A percentile compares a stretch with the other conserved stretches of the same genome.
These are phyloP conservation scores for Botrytis tulipae DNA, from an alignment of 2,329 filamentous ascomycete species.

Conservation along the genomic window DNA sequence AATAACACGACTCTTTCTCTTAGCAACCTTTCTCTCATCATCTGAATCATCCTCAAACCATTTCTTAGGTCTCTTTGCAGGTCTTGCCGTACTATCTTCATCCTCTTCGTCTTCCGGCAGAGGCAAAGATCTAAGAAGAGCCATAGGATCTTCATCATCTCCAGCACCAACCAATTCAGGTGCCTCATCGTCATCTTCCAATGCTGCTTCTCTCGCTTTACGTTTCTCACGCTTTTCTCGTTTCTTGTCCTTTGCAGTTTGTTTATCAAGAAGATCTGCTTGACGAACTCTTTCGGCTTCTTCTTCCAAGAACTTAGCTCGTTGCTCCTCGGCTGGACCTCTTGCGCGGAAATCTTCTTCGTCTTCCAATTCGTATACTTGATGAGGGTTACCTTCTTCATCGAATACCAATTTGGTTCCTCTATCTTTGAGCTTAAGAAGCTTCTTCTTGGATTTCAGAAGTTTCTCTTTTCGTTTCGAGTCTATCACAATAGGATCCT, in stretches of 20 bases:
- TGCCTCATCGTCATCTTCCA: slow-evolving; percentile 40
- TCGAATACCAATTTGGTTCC: slow-evolving; percentile 87
- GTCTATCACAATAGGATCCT: slow-evolving; percentile 77
- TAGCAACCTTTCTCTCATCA: slow-evolving; percentile 44
- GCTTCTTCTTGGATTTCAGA: slow-evolving; percentile 91
- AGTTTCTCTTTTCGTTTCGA: slow-evolving; percentile 94
- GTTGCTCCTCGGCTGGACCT: slow-evolving; percentile 74
- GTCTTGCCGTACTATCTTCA: slow-evolving; percentile 52
- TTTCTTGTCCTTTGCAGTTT: slow-evolving; percentile 72
- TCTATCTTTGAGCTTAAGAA: slow-evolving; percentile 85
- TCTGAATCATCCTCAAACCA: slow-evolving; percentile 72
- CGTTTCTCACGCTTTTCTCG: slow-evolving; percentile 64
- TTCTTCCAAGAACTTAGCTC: slow-evolving; percentile 72
- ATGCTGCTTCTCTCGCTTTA: slow-evolving; percentile 64
- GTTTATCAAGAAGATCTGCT: slow-evolving; percentile 82
- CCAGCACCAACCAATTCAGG: slow-evolving; percentile 39
- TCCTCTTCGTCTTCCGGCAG: slow-evolving; percentile 50
- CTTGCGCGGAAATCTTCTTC: slow-evolving; percentile 75
- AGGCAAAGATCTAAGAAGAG: slow-evolving; percentile 57
- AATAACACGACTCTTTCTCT: slow-evolving; percentile 54
- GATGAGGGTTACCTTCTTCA: slow-evolving; percentile 82
- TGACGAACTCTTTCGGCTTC: slow-evolving; percentile 69
- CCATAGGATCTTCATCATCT: slow-evolving; percentile 54
- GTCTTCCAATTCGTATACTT: slow-evolving; percentile 83
- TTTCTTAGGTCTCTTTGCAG: slow-evolving; percentile 69